Evolutionary conservation across 257 asterid genomes (phyloP), one percentile per base, ranked within the genome.

Genomic region (Cruciata laevipes): DNA sequence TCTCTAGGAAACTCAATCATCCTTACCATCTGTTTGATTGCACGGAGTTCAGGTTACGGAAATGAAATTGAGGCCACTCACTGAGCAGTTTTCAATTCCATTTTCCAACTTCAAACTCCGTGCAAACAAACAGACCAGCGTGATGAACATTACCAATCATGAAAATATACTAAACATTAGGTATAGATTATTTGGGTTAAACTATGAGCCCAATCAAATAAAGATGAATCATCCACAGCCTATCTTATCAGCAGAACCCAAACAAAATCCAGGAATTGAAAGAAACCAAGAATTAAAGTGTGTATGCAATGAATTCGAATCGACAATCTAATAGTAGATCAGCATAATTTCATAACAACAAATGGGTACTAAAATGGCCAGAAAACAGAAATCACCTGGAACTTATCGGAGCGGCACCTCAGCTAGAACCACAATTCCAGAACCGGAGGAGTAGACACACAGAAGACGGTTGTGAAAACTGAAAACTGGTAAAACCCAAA

Each of bases 331-430:
- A 23, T 13, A 21, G 61, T 7, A 56, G n/a, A 56, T 56, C 6
- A 7, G 61, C 7, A 53, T 13, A 49, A n/a, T n/a, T n/a, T n/a
- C n/a, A n/a, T n/a, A 53, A 53, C 20, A 30, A 7, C 25, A 31
- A 16, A 6, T 32, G 12, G 8, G 21, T 11, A n/a, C 14, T 17
- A 7, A 18, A 5, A 16, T 78, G 82, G 74, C 79, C 74, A 63
- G 73, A 70, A 71, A 74, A 53, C 67, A 70, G 67, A 62, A 78
- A 78, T 70, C 79, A 74, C 71, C 59, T 38, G 13, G 47, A 33
- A 74, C 47, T 58, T 24, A 58, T 74, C 82, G 68, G 79, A 78
- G 82, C 67, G 82, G 82, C 78, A 27, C 69, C 55, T 55, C 70
- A 3, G 44, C 17, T 25, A 3, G 12, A 58, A 44, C 6, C 67